Evolutionary conservation across 371 early-diverging fungal genomes (phyloP), one percentile per base, ranked within the genome.

Genomic region (Nosema muscidifuracis): DNA sequence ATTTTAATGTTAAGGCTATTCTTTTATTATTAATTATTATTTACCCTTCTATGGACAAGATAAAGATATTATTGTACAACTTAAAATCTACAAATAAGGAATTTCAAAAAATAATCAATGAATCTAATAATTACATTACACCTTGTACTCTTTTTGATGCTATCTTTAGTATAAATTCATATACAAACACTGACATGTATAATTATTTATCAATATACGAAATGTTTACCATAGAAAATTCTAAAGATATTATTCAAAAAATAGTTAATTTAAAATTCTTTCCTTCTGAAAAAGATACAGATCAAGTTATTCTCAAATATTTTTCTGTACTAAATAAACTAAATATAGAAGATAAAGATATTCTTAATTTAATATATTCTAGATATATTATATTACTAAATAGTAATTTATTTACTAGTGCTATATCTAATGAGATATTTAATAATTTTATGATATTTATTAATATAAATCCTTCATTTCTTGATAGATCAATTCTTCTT

Each of bases 301-400:
- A 69, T 34, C 20, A 15, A 20, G 70, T 58, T 9, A 69, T 69
- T 50, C 61, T 69, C 18, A 61, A 69, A 50, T 69, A 69, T 50
- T 69, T 69, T 36, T 28, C 36, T 20, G 36, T 69, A 22, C 24
- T 47, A 22, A 69, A 66, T 36, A 51, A 33, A n/a, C 9, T 56
- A 20, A 31, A 22, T 7, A 33, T 13, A 33, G 12, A 33, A 20
- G 10, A 30, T 16, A 16, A 3, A 22, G 60, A 58, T 26, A 24
- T 24, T n/a, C 31, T 34, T 9, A 26, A 44, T n/a, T 20, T 28
- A n/a, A 22, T 68, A 6, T 58, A 44, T 58, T 40, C 16, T 10
- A 58, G 70, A 47, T 69, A 56, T 18, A 69, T 69, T 58, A 38
- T 69, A 47, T 20, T 69, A n/a, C 50, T 60, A n/a, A 50, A 38